phyloP scores from a whole-genome alignment of 257 asterid species.

The Nicotiana tabacum region DNA sequence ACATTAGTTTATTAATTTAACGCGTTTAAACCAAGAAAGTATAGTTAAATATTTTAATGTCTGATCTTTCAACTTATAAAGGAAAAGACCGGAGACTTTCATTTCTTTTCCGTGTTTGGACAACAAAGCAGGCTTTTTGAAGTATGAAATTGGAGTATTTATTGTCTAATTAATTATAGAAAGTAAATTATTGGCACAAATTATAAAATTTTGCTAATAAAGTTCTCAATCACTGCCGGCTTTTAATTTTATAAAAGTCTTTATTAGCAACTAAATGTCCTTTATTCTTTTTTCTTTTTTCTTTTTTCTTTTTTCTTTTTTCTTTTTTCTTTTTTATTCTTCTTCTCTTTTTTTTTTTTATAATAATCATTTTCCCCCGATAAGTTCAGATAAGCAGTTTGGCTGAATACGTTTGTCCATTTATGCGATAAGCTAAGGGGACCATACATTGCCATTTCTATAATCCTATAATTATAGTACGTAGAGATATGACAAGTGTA shows the following conservation, averaged over 20 bases:
- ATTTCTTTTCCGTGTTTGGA: background rate
- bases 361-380: background rate
- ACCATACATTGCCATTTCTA: background rate
- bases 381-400: background rate
- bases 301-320: too few species aligned
- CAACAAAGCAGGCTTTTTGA: background rate
- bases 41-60: too few species aligned
- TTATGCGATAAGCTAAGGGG: background rate
- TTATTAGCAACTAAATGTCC: background rate
- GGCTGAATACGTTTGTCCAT: background rate
- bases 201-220: background rate
- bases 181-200: background rate
- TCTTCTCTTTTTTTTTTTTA: background rate
- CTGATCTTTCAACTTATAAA: background rate
- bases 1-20: too few species aligned
- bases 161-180: background rate
- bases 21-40: too few species aligned
- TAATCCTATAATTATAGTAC: background rate
- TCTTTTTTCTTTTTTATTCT: too few species aligned
- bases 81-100: background rate
- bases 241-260: background rate
- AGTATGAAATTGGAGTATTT: background rate
- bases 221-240: background rate
- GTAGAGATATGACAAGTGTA: background rate
- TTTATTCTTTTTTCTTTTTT: background rate